Evolutionary conservation across 495 filamentous ascomycete genomes (phyloP), one percentile per base, ranked within the genome.

Genomic region (Articulospora tetracladia): DNA sequence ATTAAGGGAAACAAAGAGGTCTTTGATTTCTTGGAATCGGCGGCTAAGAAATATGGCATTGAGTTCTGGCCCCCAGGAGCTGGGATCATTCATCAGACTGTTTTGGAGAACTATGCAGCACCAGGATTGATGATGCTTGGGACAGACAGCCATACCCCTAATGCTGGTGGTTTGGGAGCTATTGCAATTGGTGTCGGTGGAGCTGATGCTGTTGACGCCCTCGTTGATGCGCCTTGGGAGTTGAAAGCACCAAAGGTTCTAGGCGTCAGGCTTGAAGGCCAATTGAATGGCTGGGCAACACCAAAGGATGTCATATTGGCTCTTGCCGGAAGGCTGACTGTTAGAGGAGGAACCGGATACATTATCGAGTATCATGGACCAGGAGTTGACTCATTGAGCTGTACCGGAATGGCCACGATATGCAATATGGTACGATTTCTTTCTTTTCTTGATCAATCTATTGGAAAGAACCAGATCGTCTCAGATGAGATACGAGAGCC

Each of bases 81-180:
- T n/a, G 94, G 94, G 60, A 98, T 98, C 60, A 98, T 98, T 64
- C 94, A 98, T 76, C 94, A 98, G 81, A 95, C 90, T 59, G 94
- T 98, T 46, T 77, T 98, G 66, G 94, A 98, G 79, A 98, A 98
- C 75, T 98, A 98, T 70, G 90, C 94, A n/a, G 86, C 92, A 3
- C 94, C 94, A 3, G 94, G 94, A 48, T 71, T 97, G 68, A 97
- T 98, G 94, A 97, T 98, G 93, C 83, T 98, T n/a, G 94, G 94
- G 58, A 98, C 94, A 34, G 94, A 98, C 73, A 97, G 93, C 69
- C 94, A 98, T 76, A 97, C 94, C 26, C 94, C 94, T 22, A 98
- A 98, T 72, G 94, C 87, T 15, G 94, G 94, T 71, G 94, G 94
- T 60, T 74, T 98, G 34, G 92, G 89, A 60, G 91, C 91, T 1